phyloP scores from a whole-genome alignment of 2,329 filamentous ascomycete species.

The Clonostachys solani region DNA sequence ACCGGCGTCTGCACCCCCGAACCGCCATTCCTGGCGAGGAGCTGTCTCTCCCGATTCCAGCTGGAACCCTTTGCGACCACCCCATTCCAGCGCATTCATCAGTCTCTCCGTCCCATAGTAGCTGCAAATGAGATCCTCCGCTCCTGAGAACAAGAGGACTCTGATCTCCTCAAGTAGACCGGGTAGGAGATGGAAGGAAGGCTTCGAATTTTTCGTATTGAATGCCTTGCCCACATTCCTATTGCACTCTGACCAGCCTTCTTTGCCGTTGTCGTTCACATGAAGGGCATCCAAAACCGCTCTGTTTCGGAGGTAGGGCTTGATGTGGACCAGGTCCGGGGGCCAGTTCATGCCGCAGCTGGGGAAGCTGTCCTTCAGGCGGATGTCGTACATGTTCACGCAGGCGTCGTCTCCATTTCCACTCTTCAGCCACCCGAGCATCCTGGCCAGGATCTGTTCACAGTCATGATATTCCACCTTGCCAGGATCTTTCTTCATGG shows the following conservation, averaged over 20 bases:
- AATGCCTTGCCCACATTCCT: slow-evolving; percentile 74
- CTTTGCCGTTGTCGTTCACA: slow-evolving; percentile 74
- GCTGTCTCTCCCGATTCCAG: slow-evolving; percentile 84
- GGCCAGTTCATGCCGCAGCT: slow-evolving; percentile 99
- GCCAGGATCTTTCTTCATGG: slow-evolving; percentile 39
- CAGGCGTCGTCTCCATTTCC: slow-evolving; percentile 57
- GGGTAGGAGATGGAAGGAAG: slow-evolving; percentile 72
- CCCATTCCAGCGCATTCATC: slow-evolving; percentile 89
- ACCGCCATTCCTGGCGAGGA: slow-evolving; percentile 89
- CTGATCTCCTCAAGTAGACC: slow-evolving; percentile 73
- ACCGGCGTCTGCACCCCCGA: slow-evolving; percentile 82
- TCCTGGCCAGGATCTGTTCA: slow-evolving; percentile 69
- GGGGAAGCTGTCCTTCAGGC: slow-evolving; percentile 73
- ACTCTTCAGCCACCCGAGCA: slow-evolving; percentile 62
- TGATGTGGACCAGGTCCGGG: slow-evolving; percentile 72
- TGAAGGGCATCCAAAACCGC: slow-evolving; percentile 81
- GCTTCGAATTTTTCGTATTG: slow-evolving; percentile 63
- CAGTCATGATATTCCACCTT: slow-evolving; percentile 67
- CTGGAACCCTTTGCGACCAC: slow-evolving; percentile 88
- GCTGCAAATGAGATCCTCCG: slow-evolving; percentile 95
- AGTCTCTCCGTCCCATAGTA: slow-evolving; percentile 89
- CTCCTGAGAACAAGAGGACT: slow-evolving; percentile 85
- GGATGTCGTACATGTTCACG: slow-evolving; percentile 96
- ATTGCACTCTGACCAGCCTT: slow-evolving; percentile 89
- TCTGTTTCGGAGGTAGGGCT: slow-evolving; percentile 77